These are phyloP conservation scores for Coemansia sp. DNA, from an alignment of 192 early-diverging fungal genomes.

Conservation along the genomic window DNA sequence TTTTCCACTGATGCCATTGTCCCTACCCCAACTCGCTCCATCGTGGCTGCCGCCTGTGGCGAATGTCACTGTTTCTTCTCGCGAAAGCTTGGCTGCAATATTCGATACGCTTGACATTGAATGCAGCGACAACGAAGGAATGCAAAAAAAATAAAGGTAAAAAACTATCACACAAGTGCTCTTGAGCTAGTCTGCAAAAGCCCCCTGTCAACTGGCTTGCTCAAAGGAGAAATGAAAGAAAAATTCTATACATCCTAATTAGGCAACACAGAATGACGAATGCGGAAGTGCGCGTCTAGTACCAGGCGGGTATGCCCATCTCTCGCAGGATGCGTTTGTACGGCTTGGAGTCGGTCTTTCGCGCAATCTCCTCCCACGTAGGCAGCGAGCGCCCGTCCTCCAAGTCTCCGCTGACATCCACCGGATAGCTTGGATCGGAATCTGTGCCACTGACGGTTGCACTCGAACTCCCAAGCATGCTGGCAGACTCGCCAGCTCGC, in stretches of 20 bases:
- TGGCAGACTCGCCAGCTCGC: neutral
- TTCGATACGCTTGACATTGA: neutral
- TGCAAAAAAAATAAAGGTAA: neutral
- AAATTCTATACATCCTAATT: neutral
- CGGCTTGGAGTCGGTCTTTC: conserved; percentile 42
- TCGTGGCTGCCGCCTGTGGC: neutral
- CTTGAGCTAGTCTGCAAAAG: neutral
- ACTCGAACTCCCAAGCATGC: conserved; percentile 19
- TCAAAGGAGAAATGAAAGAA: neutral
- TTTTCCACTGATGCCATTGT: neutral
- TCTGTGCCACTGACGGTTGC: conserved; percentile 15
- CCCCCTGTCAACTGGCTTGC: neutral
- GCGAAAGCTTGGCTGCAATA: neutral
- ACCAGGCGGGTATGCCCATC: conserved; percentile 56
- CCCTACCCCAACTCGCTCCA: conserved; percentile 1
- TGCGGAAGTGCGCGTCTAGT: conserved; percentile 11
- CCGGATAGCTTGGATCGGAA: neutral
- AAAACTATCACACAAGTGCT: neutral
- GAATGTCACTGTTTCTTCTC: neutral
- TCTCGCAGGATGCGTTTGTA: conserved; percentile 55
- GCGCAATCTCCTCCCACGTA: conserved; percentile 48
- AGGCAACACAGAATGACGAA: neutral
- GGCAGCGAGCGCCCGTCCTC: conserved; percentile 26
- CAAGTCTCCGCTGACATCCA: conserved; percentile 6
- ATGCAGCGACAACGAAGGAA: neutral